phyloP scores from a whole-genome alignment of 176 grass and related monocot genomes.

The Pontederia paniculata region DNA sequence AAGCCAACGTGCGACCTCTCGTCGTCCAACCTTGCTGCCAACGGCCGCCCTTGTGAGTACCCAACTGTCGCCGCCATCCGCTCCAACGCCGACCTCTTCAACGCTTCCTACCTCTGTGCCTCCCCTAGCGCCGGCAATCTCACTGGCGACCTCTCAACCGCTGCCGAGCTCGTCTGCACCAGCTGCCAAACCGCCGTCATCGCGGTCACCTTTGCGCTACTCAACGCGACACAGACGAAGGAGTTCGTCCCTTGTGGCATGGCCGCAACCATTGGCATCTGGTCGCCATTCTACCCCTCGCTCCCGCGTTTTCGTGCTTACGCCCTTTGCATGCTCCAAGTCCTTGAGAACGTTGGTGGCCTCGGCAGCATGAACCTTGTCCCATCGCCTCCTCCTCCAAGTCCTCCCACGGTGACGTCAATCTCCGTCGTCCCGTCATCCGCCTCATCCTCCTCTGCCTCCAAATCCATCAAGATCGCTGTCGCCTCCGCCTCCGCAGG shows the following conservation, averaged over 20 bases:
- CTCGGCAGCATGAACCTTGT: conserved; percentile 36
- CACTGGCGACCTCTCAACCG: conserved; percentile 7
- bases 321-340: conserved; percentile 50
- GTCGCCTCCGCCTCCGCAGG: conserved; percentile 30
- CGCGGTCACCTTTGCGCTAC: conserved; percentile 29
- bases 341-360: conserved; percentile 53
- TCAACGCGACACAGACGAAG: conserved; percentile 27
- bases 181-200: conserved; percentile 42
- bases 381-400: conserved; percentile 35
- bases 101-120: conserved; percentile 40
- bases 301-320: conserved; percentile 27
- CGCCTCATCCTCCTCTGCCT: background rate
- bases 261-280: conserved; percentile 42
- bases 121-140: background rate
- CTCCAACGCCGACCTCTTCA: conserved; percentile 26
- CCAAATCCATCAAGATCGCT: conserved; percentile 26
- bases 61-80: conserved; percentile 12
- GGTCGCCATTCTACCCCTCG: conserved; percentile 27
- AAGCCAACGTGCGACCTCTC: conserved; percentile 34
- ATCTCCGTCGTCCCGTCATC: background rate
- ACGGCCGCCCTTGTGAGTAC: background rate
- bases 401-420: background rate
- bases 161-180: conserved; percentile 19
- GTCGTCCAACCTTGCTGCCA: background rate
- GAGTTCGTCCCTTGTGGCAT: conserved; percentile 70